Evolutionary conservation across 768 basidiomycete genomes (phyloP), one percentile per base, ranked within the genome.

Genomic region (Tulasnella sp.): DNA sequence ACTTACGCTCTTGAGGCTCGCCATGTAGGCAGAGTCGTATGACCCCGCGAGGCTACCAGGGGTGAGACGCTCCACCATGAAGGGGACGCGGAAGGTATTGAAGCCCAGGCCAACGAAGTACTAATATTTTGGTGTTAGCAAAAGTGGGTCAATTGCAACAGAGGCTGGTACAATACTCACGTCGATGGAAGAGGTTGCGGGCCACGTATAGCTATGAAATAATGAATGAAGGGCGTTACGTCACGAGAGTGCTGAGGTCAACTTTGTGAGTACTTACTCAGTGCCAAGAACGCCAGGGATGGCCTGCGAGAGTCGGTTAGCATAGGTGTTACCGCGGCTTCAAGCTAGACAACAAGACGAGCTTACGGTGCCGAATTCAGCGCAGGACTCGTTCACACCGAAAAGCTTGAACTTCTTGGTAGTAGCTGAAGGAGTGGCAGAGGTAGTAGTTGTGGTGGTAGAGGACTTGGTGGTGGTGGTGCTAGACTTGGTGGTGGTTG

Each of bases 41-140:
- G 89, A 80, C 16, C 90, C 91, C 58, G 88, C 88, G 40, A 92
- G 85, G 18, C 91, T 90, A 39, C 83, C 87, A 1, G 90, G 88
- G 80, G 84, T 87, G 71, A 92, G 80, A 76, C 90, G 89, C 83
- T 92, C 91, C 84, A 89, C 85, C 80, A 86, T 82, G 88, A 92
- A 92, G 9, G 90, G 88, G 80, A 91, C 84, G 79, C 90, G 89
- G 89, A 91, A 91, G 16, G 40, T 86, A 85, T 91, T 91, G 86
- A 91, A 89, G 39, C 90, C 90, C 82, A 89, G 84, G 21, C 83
- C 84, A 72, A 89, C 85, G 84, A 91, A 91, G 86, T 84, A 91
- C 86, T 85, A 75, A 16, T 71, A 39, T 16, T 10, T 19, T 31
- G 42, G 24, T 34, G 42, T 16, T 14, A 68, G 58, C 42, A 38